Conservation (phyloP, 106 monocot genomes). For the Amphibolis antarctica region DNA sequence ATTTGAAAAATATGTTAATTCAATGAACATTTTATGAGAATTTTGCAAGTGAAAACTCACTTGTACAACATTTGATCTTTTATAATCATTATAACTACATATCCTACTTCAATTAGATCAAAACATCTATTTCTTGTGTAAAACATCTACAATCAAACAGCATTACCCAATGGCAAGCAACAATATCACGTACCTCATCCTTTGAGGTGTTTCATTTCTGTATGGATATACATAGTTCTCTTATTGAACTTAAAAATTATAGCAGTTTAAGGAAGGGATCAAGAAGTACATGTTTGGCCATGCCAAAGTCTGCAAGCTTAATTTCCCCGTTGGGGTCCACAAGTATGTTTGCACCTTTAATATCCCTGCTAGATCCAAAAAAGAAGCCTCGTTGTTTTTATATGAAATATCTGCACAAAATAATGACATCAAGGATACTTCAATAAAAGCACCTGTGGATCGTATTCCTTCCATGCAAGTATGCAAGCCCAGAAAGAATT, state of each 20-base stretch:
- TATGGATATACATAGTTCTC: too few species aligned
- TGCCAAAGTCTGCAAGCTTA: conserved; percentile 98
- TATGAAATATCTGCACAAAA: too few species aligned
- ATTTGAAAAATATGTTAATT: too few species aligned
- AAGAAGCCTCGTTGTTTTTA: background rate
- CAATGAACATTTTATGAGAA: too few species aligned
- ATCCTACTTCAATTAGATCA: background rate
- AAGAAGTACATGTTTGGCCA: conserved; percentile 89
- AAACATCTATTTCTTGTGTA: too few species aligned
- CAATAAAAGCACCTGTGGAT: conserved; percentile 45
- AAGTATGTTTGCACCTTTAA: conserved; percentile 98
- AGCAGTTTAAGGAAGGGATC: background rate
- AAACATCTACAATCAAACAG: too few species aligned
- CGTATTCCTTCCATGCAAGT: conserved; percentile 76
- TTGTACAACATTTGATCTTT: background rate
- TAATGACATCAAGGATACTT: too few species aligned
- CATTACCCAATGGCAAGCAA: too few species aligned
- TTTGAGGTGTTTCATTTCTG: too few species aligned
- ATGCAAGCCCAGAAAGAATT: conserved; percentile 88
- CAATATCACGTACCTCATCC: too few species aligned
- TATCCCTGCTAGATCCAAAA: conserved; percentile 50
- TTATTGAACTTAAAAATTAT: too few species aligned
- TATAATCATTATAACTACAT: background rate
- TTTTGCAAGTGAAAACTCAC: background rate
- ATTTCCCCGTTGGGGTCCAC: conserved; percentile 90